phyloP scores from a whole-genome alignment of 148 eudicot species.

The Camellia japonica region DNA sequence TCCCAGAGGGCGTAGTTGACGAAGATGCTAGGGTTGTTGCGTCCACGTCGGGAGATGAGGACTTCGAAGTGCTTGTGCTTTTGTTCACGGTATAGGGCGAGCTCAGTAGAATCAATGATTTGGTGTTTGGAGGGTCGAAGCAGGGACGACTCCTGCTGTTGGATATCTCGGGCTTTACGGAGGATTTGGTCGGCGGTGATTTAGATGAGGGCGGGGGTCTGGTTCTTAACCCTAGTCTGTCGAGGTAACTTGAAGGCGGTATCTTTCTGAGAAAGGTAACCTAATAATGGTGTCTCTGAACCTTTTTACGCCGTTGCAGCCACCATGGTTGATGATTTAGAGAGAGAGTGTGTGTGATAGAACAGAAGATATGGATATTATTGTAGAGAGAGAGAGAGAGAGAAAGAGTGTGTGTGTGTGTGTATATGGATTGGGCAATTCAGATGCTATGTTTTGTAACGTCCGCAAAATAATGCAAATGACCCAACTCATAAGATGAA shows the following conservation, averaged over 20 bases:
- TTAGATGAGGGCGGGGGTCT: slow-evolving; percentile 77
- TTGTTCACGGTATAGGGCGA: slow-evolving; percentile 72
- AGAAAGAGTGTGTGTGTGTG: too few relatives aligned
- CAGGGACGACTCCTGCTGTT: slow-evolving; percentile 44
- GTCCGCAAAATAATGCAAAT: too few relatives aligned
- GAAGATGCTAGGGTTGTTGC: slow-evolving; percentile 65
- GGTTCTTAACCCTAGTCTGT: slow-evolving; percentile 75
- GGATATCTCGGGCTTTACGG: slow-evolving; percentile 81
- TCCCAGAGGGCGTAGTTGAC: slow-evolving; percentile 90
- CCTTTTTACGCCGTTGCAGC: slow-evolving; percentile 29
- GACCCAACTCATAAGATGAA: too few relatives aligned
- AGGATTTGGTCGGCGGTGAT: slow-evolving; percentile 93
- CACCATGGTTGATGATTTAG: slow-evolving; percentile 23
- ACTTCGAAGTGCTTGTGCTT: slow-evolving; percentile 80
- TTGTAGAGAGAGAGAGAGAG: too few relatives aligned
- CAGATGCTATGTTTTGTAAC: too few relatives aligned
- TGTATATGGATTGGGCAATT: too few relatives aligned
- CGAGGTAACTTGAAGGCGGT: slow-evolving; percentile 78
- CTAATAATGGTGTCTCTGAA: slow-evolving; percentile 50
- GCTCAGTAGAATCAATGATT: slow-evolving; percentile 73
- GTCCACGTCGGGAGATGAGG: slow-evolving; percentile 56
- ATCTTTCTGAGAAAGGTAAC: slow-evolving; percentile 44
- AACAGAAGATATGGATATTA: too few relatives aligned
- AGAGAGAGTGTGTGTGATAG: too few relatives aligned
- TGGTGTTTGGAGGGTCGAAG: slow-evolving; percentile 80